Conservation (phyloP, 2,329 filamentous ascomycete species). For the Xylariaceae sp. region DNA sequence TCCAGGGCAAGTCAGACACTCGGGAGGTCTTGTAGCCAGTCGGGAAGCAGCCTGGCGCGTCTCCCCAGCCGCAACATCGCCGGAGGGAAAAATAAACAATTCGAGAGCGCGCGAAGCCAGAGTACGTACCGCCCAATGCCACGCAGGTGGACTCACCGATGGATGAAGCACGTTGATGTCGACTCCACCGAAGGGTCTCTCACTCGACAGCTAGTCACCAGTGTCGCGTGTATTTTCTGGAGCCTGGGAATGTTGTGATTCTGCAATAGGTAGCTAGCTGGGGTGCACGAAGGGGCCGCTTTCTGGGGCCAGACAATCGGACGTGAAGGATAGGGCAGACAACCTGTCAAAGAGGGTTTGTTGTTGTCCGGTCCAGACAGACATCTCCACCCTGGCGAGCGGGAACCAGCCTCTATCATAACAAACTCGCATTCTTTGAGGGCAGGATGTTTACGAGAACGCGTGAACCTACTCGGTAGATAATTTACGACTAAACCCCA, state of each 20-base stretch:
- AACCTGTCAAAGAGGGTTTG: conserved; percentile 12
- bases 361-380: conserved; percentile 25
- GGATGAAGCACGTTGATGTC: neutral
- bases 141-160: conserved; percentile 5
- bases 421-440: conserved; percentile 7
- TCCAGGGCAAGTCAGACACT: neutral
- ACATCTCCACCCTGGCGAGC: conserved; percentile 11
- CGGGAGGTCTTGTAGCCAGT: conserved; percentile 18
- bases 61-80: conserved; percentile 5
- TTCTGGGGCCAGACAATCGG: conserved; percentile 12
- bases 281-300: conserved; percentile 17
- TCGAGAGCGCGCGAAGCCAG: conserved; percentile 14
- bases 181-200: conserved; percentile 2
- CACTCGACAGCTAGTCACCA: neutral
- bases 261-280: conserved; percentile 3
- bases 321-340: conserved; percentile 6
- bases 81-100: conserved; percentile 20
- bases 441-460: conserved; percentile 5
- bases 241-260: conserved; percentile 8
- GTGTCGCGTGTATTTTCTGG: conserved; percentile 4
- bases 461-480: too few species aligned
- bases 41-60: conserved; percentile 26
- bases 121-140: neutral
- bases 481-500: neutral
- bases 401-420: conserved; percentile 9